Percentiles rank a stretch among this genome's conserved stretches.
Conservation (phyloP, 2,329 filamentous ascomycete species). For the Colletotrichum lupini region DNA sequence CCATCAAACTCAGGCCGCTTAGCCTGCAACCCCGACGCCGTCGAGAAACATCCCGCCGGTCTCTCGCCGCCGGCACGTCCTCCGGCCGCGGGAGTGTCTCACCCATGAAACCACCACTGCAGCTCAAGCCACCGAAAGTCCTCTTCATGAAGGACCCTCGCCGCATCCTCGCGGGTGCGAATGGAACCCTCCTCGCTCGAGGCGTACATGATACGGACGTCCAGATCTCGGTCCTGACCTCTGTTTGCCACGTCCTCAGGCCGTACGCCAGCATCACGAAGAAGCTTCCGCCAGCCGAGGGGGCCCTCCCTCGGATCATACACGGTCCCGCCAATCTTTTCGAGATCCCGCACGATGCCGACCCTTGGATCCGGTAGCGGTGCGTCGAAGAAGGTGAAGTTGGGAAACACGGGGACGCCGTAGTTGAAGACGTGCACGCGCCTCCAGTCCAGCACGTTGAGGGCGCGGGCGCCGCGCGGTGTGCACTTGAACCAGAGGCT, state of each 20-base stretch:
- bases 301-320: not conserved
- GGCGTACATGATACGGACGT: slow-evolving; percentile 26
- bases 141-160: slow-evolving; percentile 10
- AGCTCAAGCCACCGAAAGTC: slow-evolving; percentile 26
- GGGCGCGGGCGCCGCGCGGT: not conserved
- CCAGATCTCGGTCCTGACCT: not conserved
- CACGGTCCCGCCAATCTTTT: not conserved
- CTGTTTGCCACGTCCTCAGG: not conserved
- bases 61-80: not conserved
- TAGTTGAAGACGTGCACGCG: slow-evolving; percentile 23
- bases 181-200: not conserved
- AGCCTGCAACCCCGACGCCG: not conserved
- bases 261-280: not conserved
- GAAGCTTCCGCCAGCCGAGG: slow-evolving; percentile 4
- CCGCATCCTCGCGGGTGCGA: slow-evolving; percentile 10
- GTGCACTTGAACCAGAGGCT: slow-evolving; percentile 24
- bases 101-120: slow-evolving; percentile 28
- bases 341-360: not conserved
- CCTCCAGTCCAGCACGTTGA: slow-evolving; percentile 9
- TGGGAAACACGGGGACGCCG: slow-evolving; percentile 4
- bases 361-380: slow-evolving; percentile 9
- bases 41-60: slow-evolving; percentile 22
- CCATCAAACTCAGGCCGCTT: slow-evolving; percentile 1
- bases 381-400: slow-evolving; percentile 23
- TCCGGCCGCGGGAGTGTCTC: not conserved